Percentiles rank a stretch among this genome's conserved stretches.
Conservation (phyloP, 768 basidiomycete genomes). For the Mycena amicta region DNA sequence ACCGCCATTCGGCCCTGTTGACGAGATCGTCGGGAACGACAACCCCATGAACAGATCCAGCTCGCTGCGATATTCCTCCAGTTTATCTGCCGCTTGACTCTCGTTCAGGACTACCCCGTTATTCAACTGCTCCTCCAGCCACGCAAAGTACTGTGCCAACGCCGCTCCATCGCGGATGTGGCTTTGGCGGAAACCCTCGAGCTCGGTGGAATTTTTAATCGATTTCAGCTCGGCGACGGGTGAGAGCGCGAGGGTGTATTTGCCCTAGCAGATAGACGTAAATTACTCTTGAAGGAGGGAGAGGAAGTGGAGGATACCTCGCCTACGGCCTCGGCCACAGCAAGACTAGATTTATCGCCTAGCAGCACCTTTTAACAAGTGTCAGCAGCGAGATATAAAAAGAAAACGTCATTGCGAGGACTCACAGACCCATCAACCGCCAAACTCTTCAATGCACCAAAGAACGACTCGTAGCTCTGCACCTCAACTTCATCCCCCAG, state of each 20-base stretch:
- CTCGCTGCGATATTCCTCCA: slow-evolving; percentile 88
- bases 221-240: slow-evolving; percentile 80
- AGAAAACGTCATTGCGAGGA: background rate
- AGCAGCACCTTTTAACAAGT: slow-evolving; percentile 70
- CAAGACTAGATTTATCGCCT: slow-evolving; percentile 76
- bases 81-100: slow-evolving; percentile 73
- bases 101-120: slow-evolving; percentile 69
- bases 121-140: slow-evolving; percentile 85
- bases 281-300: background rate
- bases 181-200: slow-evolving; percentile 86
- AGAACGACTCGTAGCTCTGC: slow-evolving; percentile 69
- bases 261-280: slow-evolving; percentile 48
- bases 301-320: slow-evolving; percentile 39
- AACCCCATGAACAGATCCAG: slow-evolving; percentile 80
- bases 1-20: slow-evolving; percentile 92
- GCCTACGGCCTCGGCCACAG: slow-evolving; percentile 80
- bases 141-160: slow-evolving; percentile 86
- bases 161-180: slow-evolving; percentile 92
- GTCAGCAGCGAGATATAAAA: background rate
- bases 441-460: slow-evolving; percentile 56
- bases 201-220: slow-evolving; percentile 78
- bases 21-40: slow-evolving; percentile 92
- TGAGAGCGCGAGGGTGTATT: slow-evolving; percentile 63
- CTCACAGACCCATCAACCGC: slow-evolving; percentile 34
- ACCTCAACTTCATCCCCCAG: slow-evolving; percentile 68